A percentile compares a stretch with the other conserved stretches of the same genome.
These are phyloP conservation scores for Tuber aestivum DNA, from an alignment of 495 filamentous ascomycete species.

Conservation along the genomic window DNA sequence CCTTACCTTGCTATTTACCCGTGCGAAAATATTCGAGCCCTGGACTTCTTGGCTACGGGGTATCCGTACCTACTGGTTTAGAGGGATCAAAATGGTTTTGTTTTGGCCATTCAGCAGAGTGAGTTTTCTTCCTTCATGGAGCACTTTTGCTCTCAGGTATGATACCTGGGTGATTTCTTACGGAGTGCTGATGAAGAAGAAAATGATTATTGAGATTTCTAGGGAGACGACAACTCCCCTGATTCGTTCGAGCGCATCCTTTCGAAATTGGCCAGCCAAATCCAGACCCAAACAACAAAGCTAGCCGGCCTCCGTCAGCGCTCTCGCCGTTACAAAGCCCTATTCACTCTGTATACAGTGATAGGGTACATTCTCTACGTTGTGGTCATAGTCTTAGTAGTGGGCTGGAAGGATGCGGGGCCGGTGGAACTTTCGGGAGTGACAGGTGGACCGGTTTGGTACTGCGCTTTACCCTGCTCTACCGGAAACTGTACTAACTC, in stretches of 20 bases:
- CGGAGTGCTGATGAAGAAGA: background rate
- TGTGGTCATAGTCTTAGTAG: slow-evolving; percentile 71
- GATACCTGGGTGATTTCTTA: background rate
- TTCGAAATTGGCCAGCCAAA: slow-evolving; percentile 71
- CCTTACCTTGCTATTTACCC: background rate
- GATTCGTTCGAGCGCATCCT: slow-evolving; percentile 90
- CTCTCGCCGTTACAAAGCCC: slow-evolving; percentile 69
- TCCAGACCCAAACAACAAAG: slow-evolving; percentile 61
- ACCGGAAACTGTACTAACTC: slow-evolving; percentile 13
- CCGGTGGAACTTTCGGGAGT: slow-evolving; percentile 68
- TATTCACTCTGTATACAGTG: slow-evolving; percentile 82
- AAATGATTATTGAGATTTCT: slow-evolving; percentile 11
- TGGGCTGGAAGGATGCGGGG: slow-evolving; percentile 78
- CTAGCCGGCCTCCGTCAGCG: slow-evolving; percentile 66
- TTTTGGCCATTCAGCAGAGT: slow-evolving; percentile 74
- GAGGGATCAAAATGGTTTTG: slow-evolving; percentile 59
- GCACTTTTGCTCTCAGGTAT: background rate
- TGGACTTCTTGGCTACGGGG: slow-evolving; percentile 14
- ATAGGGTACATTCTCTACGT: slow-evolving; percentile 84
- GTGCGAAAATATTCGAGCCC: background rate
- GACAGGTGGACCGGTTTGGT: slow-evolving; percentile 72
- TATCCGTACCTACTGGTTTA: slow-evolving; percentile 9
- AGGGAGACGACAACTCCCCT: slow-evolving; percentile 78
- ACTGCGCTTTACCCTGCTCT: slow-evolving; percentile 10
- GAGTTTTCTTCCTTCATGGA: slow-evolving; percentile 26